Evolutionary conservation across 73 alveolate genomes (phyloP), one percentile per base, ranked within the genome.

Genomic region (Durusdinium trenchii): DNA sequence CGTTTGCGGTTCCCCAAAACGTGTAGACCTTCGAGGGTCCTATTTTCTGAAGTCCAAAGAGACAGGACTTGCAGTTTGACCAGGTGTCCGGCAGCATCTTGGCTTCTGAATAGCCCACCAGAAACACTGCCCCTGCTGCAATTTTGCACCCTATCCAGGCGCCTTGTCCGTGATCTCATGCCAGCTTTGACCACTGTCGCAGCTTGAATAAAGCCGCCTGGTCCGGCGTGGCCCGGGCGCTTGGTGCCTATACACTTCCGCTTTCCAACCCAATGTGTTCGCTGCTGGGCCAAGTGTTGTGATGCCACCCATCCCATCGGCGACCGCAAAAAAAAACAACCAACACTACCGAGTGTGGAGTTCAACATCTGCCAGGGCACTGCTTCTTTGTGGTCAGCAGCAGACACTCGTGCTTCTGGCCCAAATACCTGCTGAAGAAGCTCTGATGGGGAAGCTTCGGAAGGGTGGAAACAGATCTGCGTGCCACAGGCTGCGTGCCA

Each of bases 111-210:
- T n/a, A n/a, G n/a, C n/a, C n/a, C 30, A 16, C 36, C 86, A 45
- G 3, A 14, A 32, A 38, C 51, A 6, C 85, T 7, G 48, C 3
- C 35, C 36, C 86, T 54, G 20, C 57, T 40, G 86, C 7, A 2
- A 20, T 12, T 35, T 54, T 18, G 47, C 48, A 16, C 43, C 95
- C 38, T 16, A 16, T 10, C n/a, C 20, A 82, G 18, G 9, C 61
- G 62, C 97, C 97, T 90, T 78, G 46, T 52, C 73, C 28, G 97
- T 90, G 97, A 90, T 90, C 45, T 90, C 97, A 28, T 75, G 62
- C 97, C 97, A 90, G 57, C 97, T 90, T 54, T 90, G 97, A 51
- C 97, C 97, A 60, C 87, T 67, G 97, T 90, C 97, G 46, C 97
- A 64, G 87, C 97, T 90, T 35, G 84, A 90, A 40, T 90, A 48